Evolutionary conservation across 108 stramenopile species (phyloP).

Genomic region (Skeletonema menzelii): DNA sequence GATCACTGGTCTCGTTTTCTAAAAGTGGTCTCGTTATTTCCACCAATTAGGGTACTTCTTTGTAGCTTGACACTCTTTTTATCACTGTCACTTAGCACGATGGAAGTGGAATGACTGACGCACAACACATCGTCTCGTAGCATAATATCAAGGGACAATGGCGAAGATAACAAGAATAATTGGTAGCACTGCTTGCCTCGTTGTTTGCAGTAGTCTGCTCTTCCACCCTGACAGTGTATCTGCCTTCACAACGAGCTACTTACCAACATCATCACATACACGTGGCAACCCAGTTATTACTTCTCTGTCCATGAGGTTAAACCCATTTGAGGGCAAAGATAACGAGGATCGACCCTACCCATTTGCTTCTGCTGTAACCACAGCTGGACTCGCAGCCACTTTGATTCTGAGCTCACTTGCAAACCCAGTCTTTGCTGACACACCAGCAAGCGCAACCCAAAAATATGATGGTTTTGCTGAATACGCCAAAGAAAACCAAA

Average conservation of each 20-base stretch:
- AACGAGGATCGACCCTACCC: not conserved
- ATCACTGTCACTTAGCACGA: too few relatives aligned
- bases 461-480: slow-evolving; percentile 85
- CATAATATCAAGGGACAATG: not conserved
- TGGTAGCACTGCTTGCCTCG: not conserved
- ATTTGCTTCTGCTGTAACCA: slow-evolving; percentile 4
- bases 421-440: slow-evolving; percentile 29
- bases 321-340: slow-evolving; percentile 3
- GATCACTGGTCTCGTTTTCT: too few relatives aligned
- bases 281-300: not conserved
- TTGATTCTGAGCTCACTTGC: slow-evolving; percentile 1
- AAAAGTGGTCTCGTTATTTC: too few relatives aligned
- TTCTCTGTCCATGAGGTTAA: not conserved
- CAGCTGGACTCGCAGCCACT: slow-evolving; percentile 2
- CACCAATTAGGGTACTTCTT: too few relatives aligned
- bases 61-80: not conserved
- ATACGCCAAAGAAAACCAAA: slow-evolving; percentile 84
- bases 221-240: not conserved
- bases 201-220: not conserved
- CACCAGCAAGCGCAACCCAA: slow-evolving; percentile 14
- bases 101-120: too few relatives aligned
- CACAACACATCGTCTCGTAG: not conserved
- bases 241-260: not conserved
- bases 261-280: not conserved
- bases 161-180: not conserved